phyloP scores from a whole-genome alignment of 179 eudicot genomes.

The Camellia oleifera region DNA sequence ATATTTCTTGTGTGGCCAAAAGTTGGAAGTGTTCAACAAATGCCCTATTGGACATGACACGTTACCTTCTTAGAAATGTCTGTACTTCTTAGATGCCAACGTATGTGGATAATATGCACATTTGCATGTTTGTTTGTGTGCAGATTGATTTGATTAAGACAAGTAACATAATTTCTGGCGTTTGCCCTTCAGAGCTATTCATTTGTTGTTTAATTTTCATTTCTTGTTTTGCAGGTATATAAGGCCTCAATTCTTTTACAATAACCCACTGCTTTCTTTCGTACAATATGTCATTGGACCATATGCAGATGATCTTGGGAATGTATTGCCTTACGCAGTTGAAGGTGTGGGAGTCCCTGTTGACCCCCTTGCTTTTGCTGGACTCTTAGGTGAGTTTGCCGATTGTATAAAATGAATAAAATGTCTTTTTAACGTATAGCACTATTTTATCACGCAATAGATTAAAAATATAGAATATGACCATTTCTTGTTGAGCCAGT shows the following conservation, averaged over 20 bases:
- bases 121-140: background rate
- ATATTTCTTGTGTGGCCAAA: no score
- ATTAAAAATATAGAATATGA: no score
- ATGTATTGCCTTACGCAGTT: constrained; percentile 88
- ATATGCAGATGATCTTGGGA: constrained; percentile 87
- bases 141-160: background rate
- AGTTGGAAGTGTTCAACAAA: no score
- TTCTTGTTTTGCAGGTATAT: constrained; percentile 56
- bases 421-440: no score
- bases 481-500: no score
- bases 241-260: constrained; percentile 90
- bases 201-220: background rate
- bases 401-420: background rate
- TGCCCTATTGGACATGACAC: no score
- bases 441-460: no score
- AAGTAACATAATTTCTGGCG: no score
- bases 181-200: constrained; percentile 5
- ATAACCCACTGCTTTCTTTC: constrained; percentile 89
- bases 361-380: constrained; percentile 98
- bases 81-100: no score
- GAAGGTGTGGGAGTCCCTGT: constrained; percentile 99
- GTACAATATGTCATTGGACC: constrained; percentile 85
- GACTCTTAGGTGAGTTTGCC: constrained; percentile 66
- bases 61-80: no score
- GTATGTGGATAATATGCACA: no score